These are phyloP conservation scores for Kwoniella dendrophila DNA, from an alignment of 768 basidiomycete species.

Conservation along the genomic window DNA sequence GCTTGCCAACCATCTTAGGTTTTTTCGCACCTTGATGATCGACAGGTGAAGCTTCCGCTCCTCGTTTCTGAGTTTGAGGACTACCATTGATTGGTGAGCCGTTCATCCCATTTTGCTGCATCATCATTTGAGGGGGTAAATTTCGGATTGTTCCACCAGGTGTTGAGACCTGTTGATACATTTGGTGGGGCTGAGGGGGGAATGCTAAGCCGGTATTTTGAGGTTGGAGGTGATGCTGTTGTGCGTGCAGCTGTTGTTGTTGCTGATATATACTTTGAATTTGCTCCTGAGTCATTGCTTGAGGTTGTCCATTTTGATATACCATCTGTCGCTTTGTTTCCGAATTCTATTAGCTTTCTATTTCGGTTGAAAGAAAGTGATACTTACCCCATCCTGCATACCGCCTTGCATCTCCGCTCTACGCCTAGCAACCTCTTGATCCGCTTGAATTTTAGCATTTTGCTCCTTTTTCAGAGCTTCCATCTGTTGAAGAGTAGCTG, in stretches of 20 bases:
- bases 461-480: conserved; percentile 29
- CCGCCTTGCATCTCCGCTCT: not conserved
- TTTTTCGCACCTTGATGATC: conserved; percentile 16
- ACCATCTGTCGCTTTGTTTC: not conserved
- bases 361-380: not conserved
- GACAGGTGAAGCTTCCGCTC: conserved; percentile 15
- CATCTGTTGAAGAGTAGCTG: conserved; percentile 20
- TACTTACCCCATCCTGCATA: conserved; percentile 8
- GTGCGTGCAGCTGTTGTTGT: conserved; percentile 21
- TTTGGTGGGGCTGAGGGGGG: conserved; percentile 11
- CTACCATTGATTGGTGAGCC: conserved; percentile 11
- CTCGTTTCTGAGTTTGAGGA: conserved; percentile 20
- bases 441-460: conserved; percentile 25
- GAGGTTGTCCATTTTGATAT: conserved; percentile 6
- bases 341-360: not conserved
- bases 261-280: conserved; percentile 15
- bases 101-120: conserved; percentile 3
- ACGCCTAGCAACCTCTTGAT: conserved; percentile 10
- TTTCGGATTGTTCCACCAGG: conserved; percentile 12
- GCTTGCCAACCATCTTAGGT: conserved; percentile 23
- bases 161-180: conserved; percentile 8
- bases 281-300: conserved; percentile 17
- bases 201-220: conserved; percentile 4
- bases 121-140: conserved; percentile 11
- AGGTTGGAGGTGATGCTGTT: conserved; percentile 13